Conservation (phyloP, 2,329 filamentous ascomycete species). For the Microsporum canis region DNA sequence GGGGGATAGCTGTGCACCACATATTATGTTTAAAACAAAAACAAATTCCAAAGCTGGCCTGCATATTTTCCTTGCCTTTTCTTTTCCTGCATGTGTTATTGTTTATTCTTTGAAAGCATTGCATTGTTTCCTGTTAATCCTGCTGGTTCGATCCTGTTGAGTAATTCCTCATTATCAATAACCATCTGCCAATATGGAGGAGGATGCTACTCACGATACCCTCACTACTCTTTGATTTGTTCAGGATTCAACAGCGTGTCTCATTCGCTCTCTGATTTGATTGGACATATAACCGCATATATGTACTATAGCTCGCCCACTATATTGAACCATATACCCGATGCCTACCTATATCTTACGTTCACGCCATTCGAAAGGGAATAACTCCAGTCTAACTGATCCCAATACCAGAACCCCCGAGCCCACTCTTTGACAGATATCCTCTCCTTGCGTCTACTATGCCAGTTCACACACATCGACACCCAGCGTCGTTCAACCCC, state of each 20-base stretch:
- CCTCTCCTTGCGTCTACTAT: not conserved
- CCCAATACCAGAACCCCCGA: not conserved
- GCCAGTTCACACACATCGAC: not conserved
- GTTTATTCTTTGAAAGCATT: not conserved
- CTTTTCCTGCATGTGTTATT: not conserved
- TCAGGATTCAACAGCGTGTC: not conserved
- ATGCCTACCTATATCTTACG: not conserved
- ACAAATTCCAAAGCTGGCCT: not conserved
- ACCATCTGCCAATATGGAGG: not conserved
- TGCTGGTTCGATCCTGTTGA: not conserved
- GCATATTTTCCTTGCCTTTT: not conserved
- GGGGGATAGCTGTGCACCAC: not conserved
- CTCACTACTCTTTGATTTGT: not conserved
- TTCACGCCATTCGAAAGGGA: not conserved
- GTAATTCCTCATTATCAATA: not conserved
- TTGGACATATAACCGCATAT: slow-evolving; percentile 1
- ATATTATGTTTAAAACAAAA: not conserved
- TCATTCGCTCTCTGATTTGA: not conserved
- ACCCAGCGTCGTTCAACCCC: not conserved
- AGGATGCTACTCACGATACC: not conserved
- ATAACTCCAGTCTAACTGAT: not conserved
- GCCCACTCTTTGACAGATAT: not conserved
- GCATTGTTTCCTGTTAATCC: not conserved
- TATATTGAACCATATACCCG: not conserved
- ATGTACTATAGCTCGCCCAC: not conserved